Base-by-base conservation (phyloP, 2,329 filamentous ascomycete genomes). In the Claviceps humidiphila region DNA sequence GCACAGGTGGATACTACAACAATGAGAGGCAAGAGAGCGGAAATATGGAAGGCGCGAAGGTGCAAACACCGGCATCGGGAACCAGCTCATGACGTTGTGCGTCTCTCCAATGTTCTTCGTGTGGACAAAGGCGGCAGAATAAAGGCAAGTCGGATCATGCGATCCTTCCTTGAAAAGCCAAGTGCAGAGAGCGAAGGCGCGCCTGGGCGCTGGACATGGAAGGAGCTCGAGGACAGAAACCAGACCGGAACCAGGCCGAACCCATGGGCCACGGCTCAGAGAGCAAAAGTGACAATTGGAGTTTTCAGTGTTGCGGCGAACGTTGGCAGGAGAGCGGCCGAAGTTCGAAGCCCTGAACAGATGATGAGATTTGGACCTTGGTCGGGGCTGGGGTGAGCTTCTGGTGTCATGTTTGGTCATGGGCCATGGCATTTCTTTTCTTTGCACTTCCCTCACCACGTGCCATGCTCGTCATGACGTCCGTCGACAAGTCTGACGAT, bases 401-500 rank as follows among this genome's bases (percentile, higher is more conserved):
- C 7, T 16, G 39, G 16, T 42, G 17, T 11, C 17, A 42, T 13
- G 16, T 20, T 13, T 16, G 41, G 46, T 38, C 50, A 48, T 51
- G 42, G 50, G 22, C 22, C 50, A 45, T 51, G 42, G 50, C 20
- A 44, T 47, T 52, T 50, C 43, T 22, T 44, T 34, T 34, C 30
- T 34, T 34, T 34, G 50, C 20, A 44, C 39, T 52, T 50, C 43
- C 17, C 40, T 17, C 17, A 47, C 47, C 37, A 51, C 34, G 46
- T 24, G 46, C 45, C 53, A 50, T 45, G 17, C 47, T 47, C 41
- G 16, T 50, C 24, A 47, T 54, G 44, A 50, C 50, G 9, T 34
- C 30, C 37, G 47, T 52, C 53, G 47, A 50, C 50, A 52, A 52
- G 9, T 54, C 50, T 54, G 52, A 37, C 44, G 13, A 24, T 14